Evolutionary conservation across 2,329 filamentous ascomycete species (phyloP).

Genomic region (Juglanconis oblonga): DNA sequence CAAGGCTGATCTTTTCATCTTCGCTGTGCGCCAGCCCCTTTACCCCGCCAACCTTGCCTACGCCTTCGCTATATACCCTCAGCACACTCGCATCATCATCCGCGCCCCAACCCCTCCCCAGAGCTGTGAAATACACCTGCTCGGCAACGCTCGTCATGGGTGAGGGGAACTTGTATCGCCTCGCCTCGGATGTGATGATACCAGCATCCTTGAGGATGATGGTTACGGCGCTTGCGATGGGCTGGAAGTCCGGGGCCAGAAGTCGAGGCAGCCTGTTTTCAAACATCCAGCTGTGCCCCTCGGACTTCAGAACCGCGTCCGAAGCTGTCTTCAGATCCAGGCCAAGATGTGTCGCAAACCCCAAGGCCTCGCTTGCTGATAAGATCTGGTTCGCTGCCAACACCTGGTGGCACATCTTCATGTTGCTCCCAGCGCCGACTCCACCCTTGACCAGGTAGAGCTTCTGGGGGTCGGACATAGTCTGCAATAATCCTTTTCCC

Average conservation of each 20-base stretch:
- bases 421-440: slow-evolving; percentile 57
- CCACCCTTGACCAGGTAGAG: slow-evolving; percentile 61
- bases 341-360: slow-evolving; percentile 54
- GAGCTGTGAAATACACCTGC: slow-evolving; percentile 59
- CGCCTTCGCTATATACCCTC: slow-evolving; percentile 39
- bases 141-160: slow-evolving; percentile 62
- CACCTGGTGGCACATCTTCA: slow-evolving; percentile 65
- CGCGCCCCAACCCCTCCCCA: slow-evolving; percentile 52
- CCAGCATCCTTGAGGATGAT: slow-evolving; percentile 61
- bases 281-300: slow-evolving; percentile 60
- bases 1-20: slow-evolving; percentile 35
- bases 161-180: slow-evolving; percentile 54
- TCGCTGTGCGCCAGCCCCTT: slow-evolving; percentile 27
- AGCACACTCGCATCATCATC: slow-evolving; percentile 44
- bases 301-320: slow-evolving; percentile 41
- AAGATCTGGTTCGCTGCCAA: slow-evolving; percentile 63
- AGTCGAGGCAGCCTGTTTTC: slow-evolving; percentile 57
- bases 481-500: slow-evolving; percentile 56
- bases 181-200: slow-evolving; percentile 66
- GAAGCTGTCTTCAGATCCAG: slow-evolving; percentile 44
- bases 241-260: slow-evolving; percentile 48
- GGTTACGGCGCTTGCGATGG: slow-evolving; percentile 55
- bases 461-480: slow-evolving; percentile 60
- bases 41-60: slow-evolving; percentile 30
- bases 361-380: slow-evolving; percentile 57